phyloP scores from a whole-genome alignment of 768 basidiomycete genomes.

The Russula sp. region DNA sequence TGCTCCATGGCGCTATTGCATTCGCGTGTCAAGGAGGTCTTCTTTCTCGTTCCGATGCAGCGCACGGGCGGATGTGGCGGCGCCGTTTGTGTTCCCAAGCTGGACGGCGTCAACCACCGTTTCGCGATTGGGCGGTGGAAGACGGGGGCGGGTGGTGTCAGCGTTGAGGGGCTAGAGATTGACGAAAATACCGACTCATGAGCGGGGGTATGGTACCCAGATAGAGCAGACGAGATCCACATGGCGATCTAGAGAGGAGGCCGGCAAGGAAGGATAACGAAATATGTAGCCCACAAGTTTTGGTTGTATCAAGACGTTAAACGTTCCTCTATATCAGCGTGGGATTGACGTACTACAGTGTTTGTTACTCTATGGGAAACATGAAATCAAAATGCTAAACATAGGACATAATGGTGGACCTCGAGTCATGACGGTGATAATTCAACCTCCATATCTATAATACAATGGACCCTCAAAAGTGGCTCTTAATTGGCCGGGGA shows the following conservation, averaged over 20 bases:
- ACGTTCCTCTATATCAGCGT: conserved; percentile 13
- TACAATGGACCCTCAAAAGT: conserved; percentile 9
- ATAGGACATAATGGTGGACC: not conserved
- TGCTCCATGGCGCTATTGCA: conserved; percentile 96
- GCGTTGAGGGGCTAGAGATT: conserved; percentile 29
- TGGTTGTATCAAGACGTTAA: conserved; percentile 20
- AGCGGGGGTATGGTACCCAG: conserved; percentile 3
- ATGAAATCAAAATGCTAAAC: conserved; percentile 10
- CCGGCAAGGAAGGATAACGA: not conserved
- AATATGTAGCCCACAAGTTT: conserved; percentile 18
- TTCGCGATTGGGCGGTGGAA: conserved; percentile 75
- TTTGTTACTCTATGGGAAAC: conserved; percentile 21
- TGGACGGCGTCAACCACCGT: conserved; percentile 88
- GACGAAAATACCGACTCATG: conserved; percentile 36
- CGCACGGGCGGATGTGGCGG: conserved; percentile 87
- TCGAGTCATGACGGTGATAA: not conserved
- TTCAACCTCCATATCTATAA: not conserved
- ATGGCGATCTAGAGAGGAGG: not conserved
- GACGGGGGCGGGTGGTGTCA: conserved; percentile 27
- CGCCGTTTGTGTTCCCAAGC: conserved; percentile 65
- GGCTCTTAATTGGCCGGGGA: conserved; percentile 38
- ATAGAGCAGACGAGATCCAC: conserved; percentile 18
- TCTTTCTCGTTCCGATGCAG: conserved; percentile 68
- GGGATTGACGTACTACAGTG: not conserved
- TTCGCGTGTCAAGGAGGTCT: conserved; percentile 86